Evolutionary conservation across 495 filamentous ascomycete genomes (phyloP).

Genomic region (Lindgomyces ingoldianus): DNA sequence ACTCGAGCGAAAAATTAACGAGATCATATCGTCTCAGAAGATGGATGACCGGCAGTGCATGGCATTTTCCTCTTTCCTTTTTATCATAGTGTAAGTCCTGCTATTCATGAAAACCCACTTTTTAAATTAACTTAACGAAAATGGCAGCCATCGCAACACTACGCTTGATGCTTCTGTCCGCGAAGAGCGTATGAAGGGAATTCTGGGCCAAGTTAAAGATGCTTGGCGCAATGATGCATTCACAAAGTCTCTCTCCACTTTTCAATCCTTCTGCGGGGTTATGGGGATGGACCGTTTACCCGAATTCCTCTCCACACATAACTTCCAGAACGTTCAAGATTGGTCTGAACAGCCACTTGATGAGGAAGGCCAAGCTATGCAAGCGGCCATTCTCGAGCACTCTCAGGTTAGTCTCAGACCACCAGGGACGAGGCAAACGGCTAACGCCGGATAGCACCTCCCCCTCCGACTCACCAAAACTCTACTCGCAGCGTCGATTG

Average conservation of each 20-base stretch:
- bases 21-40: constrained; percentile 70
- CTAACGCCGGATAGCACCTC: constrained; percentile 53
- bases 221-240: constrained; percentile 77
- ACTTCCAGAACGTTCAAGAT: constrained; percentile 74
- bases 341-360: constrained; percentile 80
- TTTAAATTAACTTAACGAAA: neutral
- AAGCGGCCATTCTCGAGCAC: constrained; percentile 71
- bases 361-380: constrained; percentile 73
- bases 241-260: constrained; percentile 67
- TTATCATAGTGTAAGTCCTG: constrained; percentile 69
- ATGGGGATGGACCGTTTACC: constrained; percentile 78
- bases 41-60: constrained; percentile 72
- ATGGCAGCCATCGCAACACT: constrained; percentile 65
- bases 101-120: neutral
- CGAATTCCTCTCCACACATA: constrained; percentile 70
- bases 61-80: constrained; percentile 71
- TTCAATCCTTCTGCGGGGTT: constrained; percentile 75
- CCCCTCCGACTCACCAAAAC: constrained; percentile 86
- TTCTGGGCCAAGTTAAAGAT: constrained; percentile 74
- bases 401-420: constrained; percentile 57
- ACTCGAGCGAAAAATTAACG: constrained; percentile 77
- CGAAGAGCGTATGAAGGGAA: constrained; percentile 64
- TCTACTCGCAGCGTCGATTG: constrained; percentile 83
- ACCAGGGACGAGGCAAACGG: neutral
- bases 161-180: constrained; percentile 68